A percentile compares a stretch with the other conserved stretches of the same genome.
These are phyloP conservation scores for Tolypocladium ovalisporum DNA, from an alignment of 2,329 filamentous ascomycete species.

Conservation along the genomic window DNA sequence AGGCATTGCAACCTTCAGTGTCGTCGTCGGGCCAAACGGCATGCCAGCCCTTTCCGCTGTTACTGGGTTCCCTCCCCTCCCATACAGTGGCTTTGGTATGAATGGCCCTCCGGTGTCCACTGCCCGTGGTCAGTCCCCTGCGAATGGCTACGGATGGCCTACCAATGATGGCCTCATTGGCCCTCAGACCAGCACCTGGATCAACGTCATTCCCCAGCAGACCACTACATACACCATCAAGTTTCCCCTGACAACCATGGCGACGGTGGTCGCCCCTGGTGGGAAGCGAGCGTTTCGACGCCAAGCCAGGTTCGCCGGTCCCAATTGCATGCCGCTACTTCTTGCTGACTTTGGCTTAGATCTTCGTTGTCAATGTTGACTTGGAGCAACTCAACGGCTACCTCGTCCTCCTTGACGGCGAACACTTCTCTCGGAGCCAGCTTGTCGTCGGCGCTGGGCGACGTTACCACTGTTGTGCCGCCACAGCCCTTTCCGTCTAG, in stretches of 20 bases:
- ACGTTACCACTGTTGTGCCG: not conserved
- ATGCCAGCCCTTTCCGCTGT: constrained; percentile 10
- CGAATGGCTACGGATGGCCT: constrained; percentile 13
- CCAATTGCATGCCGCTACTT: not conserved
- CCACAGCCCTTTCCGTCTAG: constrained; percentile 8
- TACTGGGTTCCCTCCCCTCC: constrained; percentile 6
- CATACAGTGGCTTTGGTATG: constrained; percentile 6
- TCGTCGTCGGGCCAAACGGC: constrained; percentile 11
- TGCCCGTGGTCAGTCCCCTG: constrained; percentile 3
- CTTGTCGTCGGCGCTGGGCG: constrained; percentile 11
- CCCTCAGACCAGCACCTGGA: constrained; percentile 26
- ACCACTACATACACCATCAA: constrained; percentile 29
- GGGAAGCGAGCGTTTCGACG: constrained; percentile 15
- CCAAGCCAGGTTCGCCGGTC: constrained; percentile 15
- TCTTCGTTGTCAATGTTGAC: constrained; percentile 3
- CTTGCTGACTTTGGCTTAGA: constrained; percentile 7
- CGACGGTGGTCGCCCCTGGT: constrained; percentile 17
- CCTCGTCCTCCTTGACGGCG: constrained; percentile 5
- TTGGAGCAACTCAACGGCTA: constrained; percentile 21
- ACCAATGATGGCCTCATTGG: constrained; percentile 12
- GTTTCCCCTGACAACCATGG: constrained; percentile 26
- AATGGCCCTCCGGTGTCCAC: constrained; percentile 7
- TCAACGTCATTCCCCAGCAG: constrained; percentile 24
- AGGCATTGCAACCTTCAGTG: constrained; percentile 12
- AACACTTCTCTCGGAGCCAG: constrained; percentile 12